These are phyloP conservation scores for Sedum album DNA, from an alignment of 164 flowering plant species.

Conservation along the genomic window DNA sequence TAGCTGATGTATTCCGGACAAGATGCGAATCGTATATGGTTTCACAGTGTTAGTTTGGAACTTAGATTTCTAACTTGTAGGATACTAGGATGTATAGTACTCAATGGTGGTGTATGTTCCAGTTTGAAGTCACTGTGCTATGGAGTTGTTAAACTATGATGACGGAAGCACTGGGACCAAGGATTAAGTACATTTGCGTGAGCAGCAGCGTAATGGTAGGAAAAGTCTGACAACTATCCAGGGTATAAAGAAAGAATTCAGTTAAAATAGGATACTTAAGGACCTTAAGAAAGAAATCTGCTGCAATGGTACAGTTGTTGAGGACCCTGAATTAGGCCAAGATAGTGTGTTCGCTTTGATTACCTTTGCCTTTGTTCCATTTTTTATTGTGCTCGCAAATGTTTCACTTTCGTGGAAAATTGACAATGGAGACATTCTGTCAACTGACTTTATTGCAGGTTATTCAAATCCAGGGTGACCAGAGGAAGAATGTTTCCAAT, in stretches of 20 bases:
- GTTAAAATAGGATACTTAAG: conserved; percentile 50
- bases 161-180: conserved; percentile 52
- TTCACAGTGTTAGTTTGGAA: no score
- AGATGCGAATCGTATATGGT: no score
- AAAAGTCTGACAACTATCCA: conserved; percentile 65
- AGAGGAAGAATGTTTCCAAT: conserved; percentile 54
- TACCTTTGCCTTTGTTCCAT: not conserved
- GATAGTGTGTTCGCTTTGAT: conserved; percentile 9
- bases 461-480: conserved; percentile 59
- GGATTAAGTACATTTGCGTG: conserved; percentile 51
- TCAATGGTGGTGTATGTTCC: no score
- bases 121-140: no score
- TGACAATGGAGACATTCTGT: not conserved
- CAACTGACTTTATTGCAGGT: conserved; percentile 23
- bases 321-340: conserved; percentile 66
- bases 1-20: no score
- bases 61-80: no score
- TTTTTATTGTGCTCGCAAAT: no score
- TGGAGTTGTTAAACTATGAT: no score
- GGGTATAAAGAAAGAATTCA: conserved; percentile 51
- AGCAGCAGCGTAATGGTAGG: conserved; percentile 58
- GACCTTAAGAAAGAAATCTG: conserved; percentile 62
- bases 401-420: not conserved
- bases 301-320: conserved; percentile 65
- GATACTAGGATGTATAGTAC: no score